Conservation (phyloP, 2,329 filamentous ascomycete species). For the Zasmidium cellare region DNA sequence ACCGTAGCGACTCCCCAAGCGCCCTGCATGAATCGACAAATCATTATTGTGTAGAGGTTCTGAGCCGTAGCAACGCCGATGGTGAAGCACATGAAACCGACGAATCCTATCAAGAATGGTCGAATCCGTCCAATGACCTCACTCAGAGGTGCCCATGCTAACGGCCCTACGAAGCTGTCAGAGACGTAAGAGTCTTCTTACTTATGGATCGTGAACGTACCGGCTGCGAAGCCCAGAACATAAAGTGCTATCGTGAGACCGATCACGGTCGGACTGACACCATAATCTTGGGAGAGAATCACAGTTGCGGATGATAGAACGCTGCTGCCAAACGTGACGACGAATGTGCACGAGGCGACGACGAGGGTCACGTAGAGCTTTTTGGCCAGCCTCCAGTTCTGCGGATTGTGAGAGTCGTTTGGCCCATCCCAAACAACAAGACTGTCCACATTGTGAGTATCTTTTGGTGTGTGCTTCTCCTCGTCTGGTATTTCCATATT, state of each 20-base stretch:
- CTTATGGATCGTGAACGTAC: not conserved
- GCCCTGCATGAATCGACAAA: constrained; percentile 56
- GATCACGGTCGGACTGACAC: constrained; percentile 20
- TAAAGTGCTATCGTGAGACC: constrained; percentile 19
- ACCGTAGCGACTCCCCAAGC: constrained; percentile 51
- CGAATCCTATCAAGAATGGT: constrained; percentile 32
- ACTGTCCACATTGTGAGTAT: constrained; percentile 7
- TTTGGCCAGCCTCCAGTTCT: constrained; percentile 44
- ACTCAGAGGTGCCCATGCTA: constrained; percentile 32
- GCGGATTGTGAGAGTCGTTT: constrained; percentile 45
- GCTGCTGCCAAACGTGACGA: constrained; percentile 56
- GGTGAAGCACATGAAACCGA: constrained; percentile 53
- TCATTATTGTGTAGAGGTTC: constrained; percentile 54
- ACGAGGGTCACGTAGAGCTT: constrained; percentile 34
- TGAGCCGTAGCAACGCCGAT: constrained; percentile 55
- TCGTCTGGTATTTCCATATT: not conserved
- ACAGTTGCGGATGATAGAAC: constrained; percentile 13
- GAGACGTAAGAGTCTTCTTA: not conserved
- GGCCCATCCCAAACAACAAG: constrained; percentile 20
- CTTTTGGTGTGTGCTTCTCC: not conserved
- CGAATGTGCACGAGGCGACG: constrained; percentile 16
- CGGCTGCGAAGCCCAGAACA: constrained; percentile 28
- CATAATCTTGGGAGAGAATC: constrained; percentile 14
- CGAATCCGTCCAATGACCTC: constrained; percentile 55
- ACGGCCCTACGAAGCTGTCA: constrained; percentile 7